Evolutionary conservation across 306 rosid species (phyloP).

Genomic region (Castanea mollissima): DNA sequence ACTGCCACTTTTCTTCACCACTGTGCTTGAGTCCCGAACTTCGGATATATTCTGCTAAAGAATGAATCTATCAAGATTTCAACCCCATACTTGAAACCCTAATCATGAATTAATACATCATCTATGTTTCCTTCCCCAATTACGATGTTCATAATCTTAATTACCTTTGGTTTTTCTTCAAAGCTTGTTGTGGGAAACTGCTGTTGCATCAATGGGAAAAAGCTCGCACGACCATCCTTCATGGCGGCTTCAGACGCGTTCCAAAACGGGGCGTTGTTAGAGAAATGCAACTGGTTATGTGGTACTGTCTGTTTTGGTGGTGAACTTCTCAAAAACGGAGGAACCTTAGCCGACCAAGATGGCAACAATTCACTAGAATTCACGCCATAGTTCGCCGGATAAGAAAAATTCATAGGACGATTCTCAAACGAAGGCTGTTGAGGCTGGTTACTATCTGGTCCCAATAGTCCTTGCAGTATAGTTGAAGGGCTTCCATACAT

Average conservation of each 20-base stretch:
- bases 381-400: conserved; percentile 46
- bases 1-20: conserved; percentile 74
- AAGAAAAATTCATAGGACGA: conserved; percentile 35
- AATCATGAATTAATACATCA: background rate
- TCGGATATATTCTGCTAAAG: conserved; percentile 76
- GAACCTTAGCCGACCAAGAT: conserved; percentile 52
- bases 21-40: conserved; percentile 57
- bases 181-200: conserved; percentile 50
- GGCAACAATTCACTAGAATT: conserved; percentile 52
- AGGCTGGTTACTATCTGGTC: conserved; percentile 33
- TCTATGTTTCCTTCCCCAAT: background rate
- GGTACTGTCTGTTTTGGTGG: conserved; percentile 60
- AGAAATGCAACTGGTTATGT: conserved; percentile 66
- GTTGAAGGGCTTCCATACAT: conserved; percentile 60
- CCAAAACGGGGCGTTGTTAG: conserved; percentile 85
- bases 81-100: conserved; percentile 25
- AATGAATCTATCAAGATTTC: conserved; percentile 10
- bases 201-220: conserved; percentile 67
- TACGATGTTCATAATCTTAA: background rate
- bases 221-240: conserved; percentile 59
- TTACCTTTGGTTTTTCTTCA: conserved; percentile 73
- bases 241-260: conserved; percentile 71
- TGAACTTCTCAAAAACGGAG: conserved; percentile 71
- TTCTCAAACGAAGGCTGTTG: conserved; percentile 44
- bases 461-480: conserved; percentile 70